Conservation (phyloP, 2,329 filamentous ascomycete genomes). For the Fusarium camptoceras region DNA sequence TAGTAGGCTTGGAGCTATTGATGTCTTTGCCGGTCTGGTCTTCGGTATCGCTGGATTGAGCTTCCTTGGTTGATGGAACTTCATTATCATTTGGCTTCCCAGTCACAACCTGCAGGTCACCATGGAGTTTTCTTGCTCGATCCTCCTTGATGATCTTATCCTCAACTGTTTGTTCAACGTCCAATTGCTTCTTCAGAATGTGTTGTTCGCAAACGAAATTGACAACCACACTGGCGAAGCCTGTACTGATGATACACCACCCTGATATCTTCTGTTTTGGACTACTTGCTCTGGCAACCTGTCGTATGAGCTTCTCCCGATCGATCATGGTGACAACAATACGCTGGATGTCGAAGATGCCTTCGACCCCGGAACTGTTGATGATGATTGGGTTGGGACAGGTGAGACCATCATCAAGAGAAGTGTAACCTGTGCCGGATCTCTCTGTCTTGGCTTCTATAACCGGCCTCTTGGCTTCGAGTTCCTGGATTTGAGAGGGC, state of each 20-base stretch:
- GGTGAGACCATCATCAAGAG: neutral
- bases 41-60: neutral
- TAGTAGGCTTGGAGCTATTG: neutral
- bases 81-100: neutral
- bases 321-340: conserved; percentile 8
- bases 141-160: conserved; percentile 3
- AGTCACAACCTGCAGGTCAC: neutral
- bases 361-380: conserved; percentile 7
- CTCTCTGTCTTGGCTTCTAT: neutral
- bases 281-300: neutral
- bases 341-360: conserved; percentile 7
- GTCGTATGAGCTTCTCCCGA: neutral
- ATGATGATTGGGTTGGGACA: conserved; percentile 7
- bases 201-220: conserved; percentile 9
- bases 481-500: neutral
- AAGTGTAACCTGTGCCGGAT: too few relatives aligned
- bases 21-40: neutral
- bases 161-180: conserved; percentile 5
- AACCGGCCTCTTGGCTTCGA: neutral
- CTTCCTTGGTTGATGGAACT: neutral
- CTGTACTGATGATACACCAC: conserved; percentile 8
- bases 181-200: neutral
- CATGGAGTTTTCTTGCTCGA: neutral
- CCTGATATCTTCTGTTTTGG: conserved; percentile 9
- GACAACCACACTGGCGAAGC: conserved; percentile 8